Percentiles rank a stretch among this genome's conserved stretches.
These are phyloP conservation scores for Amyloporia xantha DNA, from an alignment of 768 basidiomycete genomes.

Conservation along the genomic window DNA sequence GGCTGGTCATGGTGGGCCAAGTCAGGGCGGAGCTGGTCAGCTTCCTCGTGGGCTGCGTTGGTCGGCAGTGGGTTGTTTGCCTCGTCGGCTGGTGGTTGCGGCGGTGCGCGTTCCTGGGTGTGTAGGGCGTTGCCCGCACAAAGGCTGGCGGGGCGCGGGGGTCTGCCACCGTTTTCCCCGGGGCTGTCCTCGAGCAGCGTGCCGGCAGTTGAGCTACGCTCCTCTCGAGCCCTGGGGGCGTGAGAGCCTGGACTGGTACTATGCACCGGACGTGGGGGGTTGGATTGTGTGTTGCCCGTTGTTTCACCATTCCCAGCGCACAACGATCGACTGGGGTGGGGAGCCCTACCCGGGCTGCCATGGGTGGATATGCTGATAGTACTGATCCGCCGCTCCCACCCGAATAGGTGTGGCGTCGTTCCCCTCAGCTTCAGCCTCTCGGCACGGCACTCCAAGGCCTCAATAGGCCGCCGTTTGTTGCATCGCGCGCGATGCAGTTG, in stretches of 20 bases:
- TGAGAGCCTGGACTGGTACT: background rate
- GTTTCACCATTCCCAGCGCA: background rate
- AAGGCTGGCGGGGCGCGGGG: no score
- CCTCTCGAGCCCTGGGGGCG: background rate
- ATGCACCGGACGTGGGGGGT: background rate
- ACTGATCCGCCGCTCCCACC: background rate
- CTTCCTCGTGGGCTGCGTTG: no score
- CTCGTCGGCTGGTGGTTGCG: no score
- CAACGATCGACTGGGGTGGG: background rate
- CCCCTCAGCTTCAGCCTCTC: background rate
- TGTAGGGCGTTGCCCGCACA: no score
- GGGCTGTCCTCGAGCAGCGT: background rate
- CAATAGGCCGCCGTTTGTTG: conserved; percentile 1
- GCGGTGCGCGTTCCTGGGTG: no score
- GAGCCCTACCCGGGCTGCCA: background rate
- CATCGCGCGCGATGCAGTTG: no score
- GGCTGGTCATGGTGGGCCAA: no score
- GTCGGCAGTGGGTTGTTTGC: no score
- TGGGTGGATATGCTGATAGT: background rate
- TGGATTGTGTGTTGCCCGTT: background rate
- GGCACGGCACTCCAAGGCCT: background rate
- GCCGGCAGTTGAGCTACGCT: background rate
- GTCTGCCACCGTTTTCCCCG: no score
- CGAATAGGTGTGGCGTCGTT: background rate
- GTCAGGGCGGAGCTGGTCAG: no score